Evolutionary conservation across 306 rosid genomes (phyloP).

Genomic region (Glycine tomentella): DNA sequence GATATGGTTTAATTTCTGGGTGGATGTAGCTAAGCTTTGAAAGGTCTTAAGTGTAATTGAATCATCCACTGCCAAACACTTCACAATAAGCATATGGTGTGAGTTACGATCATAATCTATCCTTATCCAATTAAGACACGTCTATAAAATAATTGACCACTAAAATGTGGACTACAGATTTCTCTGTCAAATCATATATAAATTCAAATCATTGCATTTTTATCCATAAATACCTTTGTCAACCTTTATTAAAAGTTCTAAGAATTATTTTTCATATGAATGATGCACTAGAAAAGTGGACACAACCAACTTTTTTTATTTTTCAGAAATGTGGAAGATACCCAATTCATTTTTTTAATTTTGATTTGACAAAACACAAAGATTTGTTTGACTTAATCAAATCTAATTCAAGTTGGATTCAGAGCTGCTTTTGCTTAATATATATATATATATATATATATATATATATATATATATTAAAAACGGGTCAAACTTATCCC

Average conservation of each 20-base stretch:
- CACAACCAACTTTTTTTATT: background rate
- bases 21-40: background rate
- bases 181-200: slow-evolving; percentile 28
- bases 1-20: background rate
- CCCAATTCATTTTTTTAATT: background rate
- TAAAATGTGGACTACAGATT: background rate
- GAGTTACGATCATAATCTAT: slow-evolving; percentile 1
- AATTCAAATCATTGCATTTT: background rate
- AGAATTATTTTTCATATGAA: background rate
- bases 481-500: slow-evolving; percentile 36
- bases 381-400: slow-evolving; percentile 12
- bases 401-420: slow-evolving; percentile 23
- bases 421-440: background rate
- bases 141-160: background rate
- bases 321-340: background rate
- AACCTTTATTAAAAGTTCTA: background rate
- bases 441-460: too few species aligned
- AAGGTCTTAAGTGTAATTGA: slow-evolving; percentile 11
- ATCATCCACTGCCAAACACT: background rate
- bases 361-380: slow-evolving; percentile 29
- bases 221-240: background rate
- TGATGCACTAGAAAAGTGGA: background rate
- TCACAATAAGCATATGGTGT: background rate
- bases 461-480: background rate
- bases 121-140: slow-evolving; percentile 8